Evolutionary conservation across 2,329 filamentous ascomycete genomes (phyloP).

Genomic region (Stenocarpella maydis): DNA sequence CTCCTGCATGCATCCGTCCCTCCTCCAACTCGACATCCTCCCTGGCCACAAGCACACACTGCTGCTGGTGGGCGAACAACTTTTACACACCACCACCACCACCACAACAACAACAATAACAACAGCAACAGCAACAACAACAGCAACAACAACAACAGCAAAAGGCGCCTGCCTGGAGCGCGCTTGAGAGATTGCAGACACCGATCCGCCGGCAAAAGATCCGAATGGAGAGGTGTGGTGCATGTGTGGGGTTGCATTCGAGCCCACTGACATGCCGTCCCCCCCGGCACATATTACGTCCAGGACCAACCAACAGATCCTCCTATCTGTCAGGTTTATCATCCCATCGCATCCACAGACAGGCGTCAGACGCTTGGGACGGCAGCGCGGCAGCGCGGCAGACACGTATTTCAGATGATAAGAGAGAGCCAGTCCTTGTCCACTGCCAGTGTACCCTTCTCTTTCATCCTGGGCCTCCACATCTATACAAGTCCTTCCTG

Average conservation of each 20-base stretch:
- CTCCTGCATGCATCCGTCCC: no score
- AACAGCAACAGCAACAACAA: no score
- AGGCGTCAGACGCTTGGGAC: background rate
- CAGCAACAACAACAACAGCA: no score
- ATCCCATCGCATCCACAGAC: background rate
- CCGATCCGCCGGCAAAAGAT: slow-evolving; percentile 12
- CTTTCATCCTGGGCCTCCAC: background rate
- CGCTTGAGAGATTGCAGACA: slow-evolving; percentile 20
- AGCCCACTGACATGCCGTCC: slow-evolving; percentile 14
- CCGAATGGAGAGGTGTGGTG: slow-evolving; percentile 20
- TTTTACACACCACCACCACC: no score
- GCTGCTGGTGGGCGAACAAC: background rate
- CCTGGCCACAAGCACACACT: no score
- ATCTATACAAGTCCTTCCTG: background rate
- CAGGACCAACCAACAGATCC: background rate
- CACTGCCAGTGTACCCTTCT: background rate
- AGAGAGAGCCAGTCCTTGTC: background rate
- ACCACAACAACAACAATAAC: no score
- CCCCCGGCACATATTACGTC: slow-evolving; percentile 24
- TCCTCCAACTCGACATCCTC: no score
- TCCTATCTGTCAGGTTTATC: background rate
- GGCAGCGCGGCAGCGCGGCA: background rate
- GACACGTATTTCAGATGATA: background rate
- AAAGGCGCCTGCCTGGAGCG: background rate
- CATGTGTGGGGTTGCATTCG: background rate